Conservation (phyloP, 2,329 filamentous ascomycete genomes). For the Thermothelomyces thermophilus region DNA sequence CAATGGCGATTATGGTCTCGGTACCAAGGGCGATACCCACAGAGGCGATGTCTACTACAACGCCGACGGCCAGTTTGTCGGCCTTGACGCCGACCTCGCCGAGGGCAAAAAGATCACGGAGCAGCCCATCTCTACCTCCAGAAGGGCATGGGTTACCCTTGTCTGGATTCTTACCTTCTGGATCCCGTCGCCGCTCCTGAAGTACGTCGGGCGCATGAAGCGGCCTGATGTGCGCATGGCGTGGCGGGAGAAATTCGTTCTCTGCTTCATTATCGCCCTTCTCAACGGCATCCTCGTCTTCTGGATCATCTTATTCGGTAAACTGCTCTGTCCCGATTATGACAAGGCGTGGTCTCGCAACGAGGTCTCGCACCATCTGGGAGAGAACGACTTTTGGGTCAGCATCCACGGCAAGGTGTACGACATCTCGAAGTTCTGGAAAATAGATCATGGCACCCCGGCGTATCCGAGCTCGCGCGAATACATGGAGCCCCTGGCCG, state of each 20-base stretch:
- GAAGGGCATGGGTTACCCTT: constrained; percentile 72
- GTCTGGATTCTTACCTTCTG: constrained; percentile 89
- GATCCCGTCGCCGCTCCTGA: constrained; percentile 81
- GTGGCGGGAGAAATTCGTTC: constrained; percentile 89
- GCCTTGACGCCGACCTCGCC: constrained; percentile 71
- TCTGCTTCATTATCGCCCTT: constrained; percentile 73
- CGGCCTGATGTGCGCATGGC: constrained; percentile 93
- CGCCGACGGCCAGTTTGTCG: constrained; percentile 59
- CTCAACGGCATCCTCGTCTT: constrained; percentile 80
- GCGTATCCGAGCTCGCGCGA: constrained; percentile 51
- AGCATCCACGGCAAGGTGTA: constrained; percentile 85
- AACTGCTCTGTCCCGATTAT: constrained; percentile 79
- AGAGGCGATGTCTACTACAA: constrained; percentile 71
- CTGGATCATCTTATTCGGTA: constrained; percentile 84
- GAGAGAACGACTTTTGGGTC: constrained; percentile 75
- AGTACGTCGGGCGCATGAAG: constrained; percentile 88
- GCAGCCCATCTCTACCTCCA: constrained; percentile 52
- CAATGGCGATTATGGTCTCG: constrained; percentile 82
- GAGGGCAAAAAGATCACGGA: constrained; percentile 71
- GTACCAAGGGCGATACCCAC: constrained; percentile 73
- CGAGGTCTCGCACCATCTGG: constrained; percentile 65
- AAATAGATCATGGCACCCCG: constrained; percentile 72
- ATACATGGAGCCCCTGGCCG: constrained; percentile 72
- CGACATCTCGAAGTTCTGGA: constrained; percentile 86
- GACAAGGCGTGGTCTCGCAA: constrained; percentile 77